phyloP scores from a whole-genome alignment of 2,329 filamentous ascomycete species.

The Lachnellula cervina region DNA sequence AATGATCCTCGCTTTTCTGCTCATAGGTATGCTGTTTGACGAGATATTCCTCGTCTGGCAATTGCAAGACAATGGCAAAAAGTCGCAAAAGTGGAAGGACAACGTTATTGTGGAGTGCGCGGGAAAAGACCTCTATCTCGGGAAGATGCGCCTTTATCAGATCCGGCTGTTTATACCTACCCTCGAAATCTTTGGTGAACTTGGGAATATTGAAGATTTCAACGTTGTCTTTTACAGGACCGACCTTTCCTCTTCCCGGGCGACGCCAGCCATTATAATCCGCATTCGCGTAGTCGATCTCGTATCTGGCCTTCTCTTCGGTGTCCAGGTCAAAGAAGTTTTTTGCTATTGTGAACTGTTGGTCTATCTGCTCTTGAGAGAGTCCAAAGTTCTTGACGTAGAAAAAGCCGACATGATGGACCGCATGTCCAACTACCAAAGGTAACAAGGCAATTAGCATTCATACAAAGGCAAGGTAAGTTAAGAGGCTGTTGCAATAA shows the following conservation, averaged over 20 bases:
- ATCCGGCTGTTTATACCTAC: conserved; percentile 38
- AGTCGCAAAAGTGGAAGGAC: conserved; percentile 53
- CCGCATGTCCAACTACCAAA: conserved; percentile 41
- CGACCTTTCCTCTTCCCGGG: conserved; percentile 31
- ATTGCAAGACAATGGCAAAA: conserved; percentile 56
- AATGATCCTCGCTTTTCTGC: conserved; percentile 52
- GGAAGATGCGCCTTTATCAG: conserved; percentile 44
- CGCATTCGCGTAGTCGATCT: conserved; percentile 44
- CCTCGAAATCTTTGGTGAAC: conserved; percentile 44
- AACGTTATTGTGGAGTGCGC: conserved; percentile 47
- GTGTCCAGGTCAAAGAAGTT: conserved; percentile 52
- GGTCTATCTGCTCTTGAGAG: conserved; percentile 54
- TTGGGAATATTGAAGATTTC: conserved; percentile 59
- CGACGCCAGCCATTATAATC: conserved; percentile 55
- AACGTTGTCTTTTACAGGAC: conserved; percentile 44
- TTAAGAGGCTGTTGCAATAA: too few species aligned
- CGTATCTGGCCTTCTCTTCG: conserved; percentile 56
- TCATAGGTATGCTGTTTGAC: conserved; percentile 53
- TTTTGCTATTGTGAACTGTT: conserved; percentile 57
- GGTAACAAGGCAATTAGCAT: conserved; percentile 2
- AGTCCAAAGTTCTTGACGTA: conserved; percentile 60
- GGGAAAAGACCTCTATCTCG: conserved; percentile 50
- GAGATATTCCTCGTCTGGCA: conserved; percentile 54
- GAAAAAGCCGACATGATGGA: conserved; percentile 51
- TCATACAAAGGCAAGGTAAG: too few species aligned